phyloP scores from a whole-genome alignment of 441 rosid genomes.

The Euphorbia schlechtendalii region DNA sequence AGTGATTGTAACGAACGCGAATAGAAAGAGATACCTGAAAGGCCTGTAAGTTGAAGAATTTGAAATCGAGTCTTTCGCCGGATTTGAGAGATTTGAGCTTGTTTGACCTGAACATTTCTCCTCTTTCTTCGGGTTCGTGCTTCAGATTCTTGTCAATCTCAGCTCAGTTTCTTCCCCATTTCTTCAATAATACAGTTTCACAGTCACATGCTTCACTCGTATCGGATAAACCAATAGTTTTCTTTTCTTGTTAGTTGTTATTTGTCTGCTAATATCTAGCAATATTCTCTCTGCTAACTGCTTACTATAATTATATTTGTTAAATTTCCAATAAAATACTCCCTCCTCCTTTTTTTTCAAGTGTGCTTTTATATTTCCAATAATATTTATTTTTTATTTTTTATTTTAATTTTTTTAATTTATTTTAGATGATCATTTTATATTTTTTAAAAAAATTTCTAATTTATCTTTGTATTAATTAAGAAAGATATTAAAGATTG shows the following conservation, averaged over 20 bases:
- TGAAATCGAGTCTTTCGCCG: slow-evolving; percentile 43
- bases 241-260: too few relatives aligned
- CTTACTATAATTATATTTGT: too few relatives aligned
- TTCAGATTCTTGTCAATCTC: not conserved
- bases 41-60: slow-evolving; percentile 39
- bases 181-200: not conserved
- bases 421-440: too few relatives aligned
- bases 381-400: too few relatives aligned
- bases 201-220: slow-evolving; percentile 3
- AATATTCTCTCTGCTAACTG: too few relatives aligned
- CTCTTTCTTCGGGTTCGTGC: not conserved
- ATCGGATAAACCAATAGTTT: not conserved
- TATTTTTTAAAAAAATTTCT: too few relatives aligned
- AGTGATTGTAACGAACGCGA: not conserved
- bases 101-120: slow-evolving; percentile 40
- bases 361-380: too few relatives aligned
- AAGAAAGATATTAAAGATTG: too few relatives aligned
- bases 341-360: too few relatives aligned
- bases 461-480: too few relatives aligned
- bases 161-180: not conserved
- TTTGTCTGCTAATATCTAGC: not conserved
- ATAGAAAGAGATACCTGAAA: slow-evolving; percentile 34
- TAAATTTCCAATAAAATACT: too few relatives aligned
- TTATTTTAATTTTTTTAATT: too few relatives aligned
- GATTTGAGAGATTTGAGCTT: slow-evolving; percentile 22